Evolutionary conservation across 768 basidiomycete species (phyloP), one percentile per base, ranked within the genome.

Genomic region (Chlorophyllum brunneum): DNA sequence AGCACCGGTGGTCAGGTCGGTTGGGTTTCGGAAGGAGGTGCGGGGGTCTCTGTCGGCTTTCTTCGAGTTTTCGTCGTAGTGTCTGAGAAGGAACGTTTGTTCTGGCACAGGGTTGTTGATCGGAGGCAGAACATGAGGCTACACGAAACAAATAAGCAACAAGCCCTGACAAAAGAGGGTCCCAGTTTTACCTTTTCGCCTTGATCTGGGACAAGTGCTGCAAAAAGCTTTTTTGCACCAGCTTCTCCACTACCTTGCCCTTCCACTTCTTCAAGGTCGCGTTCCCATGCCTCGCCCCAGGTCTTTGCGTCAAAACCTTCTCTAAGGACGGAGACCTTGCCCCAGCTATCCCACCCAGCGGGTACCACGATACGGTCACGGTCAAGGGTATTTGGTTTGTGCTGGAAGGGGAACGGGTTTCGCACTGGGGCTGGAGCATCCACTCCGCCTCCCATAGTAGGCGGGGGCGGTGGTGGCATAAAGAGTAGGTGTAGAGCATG

Each of bases 321-420:
- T 51, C 93, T 72, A 49, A 98, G 70, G 1, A 98, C 87, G 2
- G 78, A 74, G 52, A 98, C 95, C 73, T 98, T 98, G 0, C 95
- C 94, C 90, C 92, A 97, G 58, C 89, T 92, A 63, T 98, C 97
- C 97, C 97, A 99, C 1, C 97, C 97, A 1, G 92, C 81, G 1
- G 95, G 97, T 5, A 98, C 84, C 38, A 97, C 81, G 46, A 98
- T 86, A 10, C 82, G 85, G 62, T 98, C 95, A 27, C 97, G 83
- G 64, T 98, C 97, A 40, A 98, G 74, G 0, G 90, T 87, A 64
- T 98, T 98, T 1, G 97, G 87, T 58, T 88, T 86, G 50, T 91
- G 81, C 2, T 77, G 70, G 68, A 97, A 98, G 0, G 92, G 86
- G 70, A 98, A 97, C 1, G 85, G 81, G 60, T 91, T 90, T 33